Conservation (phyloP, 129 eudicot species). For the Logfia minima region DNA sequence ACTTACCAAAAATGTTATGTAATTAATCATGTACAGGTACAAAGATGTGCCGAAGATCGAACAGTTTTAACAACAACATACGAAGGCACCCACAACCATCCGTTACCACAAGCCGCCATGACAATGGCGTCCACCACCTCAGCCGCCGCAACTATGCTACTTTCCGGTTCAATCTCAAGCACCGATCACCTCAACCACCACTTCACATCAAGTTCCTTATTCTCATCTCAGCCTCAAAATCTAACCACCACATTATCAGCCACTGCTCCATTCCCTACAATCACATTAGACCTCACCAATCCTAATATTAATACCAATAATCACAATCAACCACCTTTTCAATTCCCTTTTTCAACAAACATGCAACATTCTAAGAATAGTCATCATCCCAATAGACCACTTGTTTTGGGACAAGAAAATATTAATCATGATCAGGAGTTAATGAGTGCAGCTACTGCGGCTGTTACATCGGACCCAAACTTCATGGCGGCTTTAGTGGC, state of each 20-base stretch:
- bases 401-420: slow-evolving; percentile 15
- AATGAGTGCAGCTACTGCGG: slow-evolving; percentile 49
- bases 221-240: slow-evolving; percentile 37
- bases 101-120: slow-evolving; percentile 54
- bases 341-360: slow-evolving; percentile 35
- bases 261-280: slow-evolving; percentile 60
- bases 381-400: slow-evolving; percentile 3
- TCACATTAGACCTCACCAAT: slow-evolving; percentile 61
- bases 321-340: slow-evolving; percentile 34
- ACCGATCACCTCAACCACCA: slow-evolving; percentile 33
- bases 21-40: slow-evolving; percentile 36
- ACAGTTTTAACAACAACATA: slow-evolving; percentile 53
- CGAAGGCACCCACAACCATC: slow-evolving; percentile 70
- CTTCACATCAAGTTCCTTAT: slow-evolving; percentile 24
- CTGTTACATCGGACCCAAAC: slow-evolving; percentile 49
- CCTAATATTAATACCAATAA: slow-evolving; percentile 20
- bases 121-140: slow-evolving; percentile 68
- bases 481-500: slow-evolving; percentile 59
- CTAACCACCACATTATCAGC: slow-evolving; percentile 55
- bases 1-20: neutral
- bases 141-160: slow-evolving; percentile 58
- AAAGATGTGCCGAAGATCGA: slow-evolving; percentile 59
- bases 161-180: slow-evolving; percentile 49
- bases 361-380: neutral
- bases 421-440: slow-evolving; percentile 26